Evolutionary conservation across 176 grass and related monocot genomes (phyloP), one percentile per base, ranked within the genome.

Genomic region (Bonia amplexicaulis): DNA sequence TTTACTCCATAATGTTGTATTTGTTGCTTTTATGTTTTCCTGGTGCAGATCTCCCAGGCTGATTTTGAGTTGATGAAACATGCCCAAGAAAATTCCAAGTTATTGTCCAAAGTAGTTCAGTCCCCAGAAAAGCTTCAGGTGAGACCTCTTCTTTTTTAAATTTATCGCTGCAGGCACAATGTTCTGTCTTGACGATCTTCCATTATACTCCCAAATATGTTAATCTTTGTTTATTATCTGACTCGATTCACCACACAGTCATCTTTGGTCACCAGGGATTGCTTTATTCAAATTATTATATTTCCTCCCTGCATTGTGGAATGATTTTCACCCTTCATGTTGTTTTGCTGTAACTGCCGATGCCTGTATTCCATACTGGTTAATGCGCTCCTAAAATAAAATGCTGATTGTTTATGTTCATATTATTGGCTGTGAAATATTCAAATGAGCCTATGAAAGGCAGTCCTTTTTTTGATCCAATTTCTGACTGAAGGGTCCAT

Each of bases 41-140:
- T 27, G 39, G 48, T 86, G 64, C 86, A 92, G 92, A 89, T 97
- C 12, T 80, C 88, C 22, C 76, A 94, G 88, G 86, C 74, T 65
- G 88, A 94, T 91, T 94, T 92, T 71, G 72, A 90, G 25, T 86
- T 94, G 80, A n/a, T 89, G 77, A 95, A 92, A 69, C 71, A 89
- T 82, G 88, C 69, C 2, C 87, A 92, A 92, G 93, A 98, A 85
- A 95, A 95, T 63, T 77, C 86, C 40, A 92, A 87, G 48, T 69
- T 93, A 48, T 73, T 67, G 40, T 88, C 91, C 73, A 89, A 93
- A 83, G 64, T 98, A 78, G 96, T 98, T 23, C 83, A 92, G 45
- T 95, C 96, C 6, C 96, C 96, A n/a, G 96, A 95, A 71, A 98
- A 92, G 80, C 72, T 93, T 80, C 89, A 92, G 87, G 96, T 98